Conservation (phyloP, 2,329 filamentous ascomycete genomes). For the Canariomyces notabilis region DNA sequence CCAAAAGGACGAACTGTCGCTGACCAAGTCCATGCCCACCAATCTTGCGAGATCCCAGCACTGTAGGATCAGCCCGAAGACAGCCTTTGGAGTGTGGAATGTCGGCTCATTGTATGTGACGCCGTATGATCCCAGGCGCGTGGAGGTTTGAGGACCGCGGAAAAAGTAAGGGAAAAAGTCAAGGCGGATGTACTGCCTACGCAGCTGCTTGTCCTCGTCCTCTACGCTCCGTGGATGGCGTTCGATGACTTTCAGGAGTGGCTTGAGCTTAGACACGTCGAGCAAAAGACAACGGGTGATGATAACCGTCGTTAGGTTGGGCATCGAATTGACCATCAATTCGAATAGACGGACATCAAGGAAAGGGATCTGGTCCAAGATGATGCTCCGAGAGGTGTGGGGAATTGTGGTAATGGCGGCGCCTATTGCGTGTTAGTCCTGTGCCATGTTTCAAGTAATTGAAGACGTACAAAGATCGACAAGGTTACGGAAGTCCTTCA, state of each 20-base stretch:
- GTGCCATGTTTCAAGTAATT: neutral
- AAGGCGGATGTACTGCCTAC: conserved; percentile 15
- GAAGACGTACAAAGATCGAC: conserved; percentile 8
- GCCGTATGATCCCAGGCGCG: conserved; percentile 17
- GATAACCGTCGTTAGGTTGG: conserved; percentile 16
- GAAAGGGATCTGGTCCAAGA: conserved; percentile 20
- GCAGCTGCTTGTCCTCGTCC: neutral
- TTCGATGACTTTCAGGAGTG: conserved; percentile 15
- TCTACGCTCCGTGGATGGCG: conserved; percentile 4
- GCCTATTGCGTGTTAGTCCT: conserved; percentile 3
- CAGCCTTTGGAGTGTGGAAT: conserved; percentile 21
- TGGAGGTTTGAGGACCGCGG: conserved; percentile 8
- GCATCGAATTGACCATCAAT: conserved; percentile 20
- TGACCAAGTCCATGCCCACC: conserved; percentile 23
- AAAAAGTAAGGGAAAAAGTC: conserved; percentile 23
- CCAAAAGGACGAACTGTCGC: conserved; percentile 22
- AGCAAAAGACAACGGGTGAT: conserved; percentile 22
- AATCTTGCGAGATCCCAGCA: conserved; percentile 7
- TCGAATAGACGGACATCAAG: conserved; percentile 15
- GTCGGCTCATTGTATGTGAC: conserved; percentile 21
- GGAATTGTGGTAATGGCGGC: neutral
- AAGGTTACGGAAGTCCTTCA: conserved; percentile 3
- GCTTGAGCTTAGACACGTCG: conserved; percentile 18
- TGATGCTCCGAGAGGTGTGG: conserved; percentile 13
- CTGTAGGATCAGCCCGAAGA: conserved; percentile 11